Base-by-base conservation (phyloP, 1,284 basidiomycete species). In the Phlebopus sp. region DNA sequence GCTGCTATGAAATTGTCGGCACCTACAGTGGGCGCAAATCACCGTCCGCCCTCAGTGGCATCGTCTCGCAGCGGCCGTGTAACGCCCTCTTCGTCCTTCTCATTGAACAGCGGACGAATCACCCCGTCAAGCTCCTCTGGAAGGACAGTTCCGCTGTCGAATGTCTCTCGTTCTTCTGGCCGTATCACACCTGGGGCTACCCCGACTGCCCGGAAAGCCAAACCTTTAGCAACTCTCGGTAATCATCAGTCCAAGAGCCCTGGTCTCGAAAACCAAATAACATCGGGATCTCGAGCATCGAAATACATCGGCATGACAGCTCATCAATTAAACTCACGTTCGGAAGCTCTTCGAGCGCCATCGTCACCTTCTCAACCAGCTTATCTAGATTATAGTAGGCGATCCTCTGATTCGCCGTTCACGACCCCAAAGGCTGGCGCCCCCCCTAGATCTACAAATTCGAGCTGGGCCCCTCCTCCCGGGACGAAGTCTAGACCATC, bases 231-330 rank as follows among this genome's bases (percentile, higher is more conserved):
- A 21, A 48, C 52, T 34, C 54, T 59, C 17, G 59, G 56, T 44
- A 56, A 56, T 46, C 50, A 55, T 18, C 69, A 25, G 47, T 61
- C 18, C 57, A 66, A 11, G 59, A 66, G n/a, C 57, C 51, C 63
- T 43, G 43, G 72, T 17, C 57, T 69, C 25, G 68, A 73, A 37
- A 69, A 42, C 38, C 64, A 78, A 54, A 84, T 92, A 46, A 90
- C 89, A 1, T 82, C 80, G 10, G 91, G 90, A 1, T 90, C 90
- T 3, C 75, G 92, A 43, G 92, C 92, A 6, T 87, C 87, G 46
- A 89, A 87, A 62, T 92, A 91, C 59, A 72, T 84, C 25, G 82
- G 84, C 13, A 82, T 92, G 77, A 92, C 89, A 0, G 90, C 90
- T 2, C 84, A 87, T 59, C 86, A 92, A 59, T 73, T 92, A 37